Percentiles rank a stretch among this genome's conserved stretches.
Evolutionary conservation across 2,329 filamentous ascomycete genomes (phyloP).

Genomic region (Aspergillus intermedius): DNA sequence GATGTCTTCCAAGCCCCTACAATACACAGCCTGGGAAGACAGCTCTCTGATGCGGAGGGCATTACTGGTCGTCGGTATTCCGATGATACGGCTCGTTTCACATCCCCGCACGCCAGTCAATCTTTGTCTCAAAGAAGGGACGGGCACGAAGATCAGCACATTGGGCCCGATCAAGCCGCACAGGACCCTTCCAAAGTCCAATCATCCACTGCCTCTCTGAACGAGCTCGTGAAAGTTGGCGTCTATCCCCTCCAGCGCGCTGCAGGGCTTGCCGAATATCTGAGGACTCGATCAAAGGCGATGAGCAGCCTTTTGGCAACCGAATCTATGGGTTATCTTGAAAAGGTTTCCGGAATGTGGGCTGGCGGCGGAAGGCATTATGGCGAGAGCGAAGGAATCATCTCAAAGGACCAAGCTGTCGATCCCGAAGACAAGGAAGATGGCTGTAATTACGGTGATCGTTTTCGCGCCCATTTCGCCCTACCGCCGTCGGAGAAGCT

Average conservation of each 20-base stretch:
- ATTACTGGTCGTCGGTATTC: constrained; percentile 23
- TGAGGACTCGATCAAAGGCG: constrained; percentile 69
- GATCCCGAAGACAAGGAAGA: constrained; percentile 53
- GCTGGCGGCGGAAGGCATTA: constrained; percentile 88
- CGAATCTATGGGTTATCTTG: constrained; percentile 92
- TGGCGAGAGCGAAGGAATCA: constrained; percentile 60
- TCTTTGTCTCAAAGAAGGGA: constrained; percentile 4
- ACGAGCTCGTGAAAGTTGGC: constrained; percentile 56
- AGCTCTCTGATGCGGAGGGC: constrained; percentile 22
- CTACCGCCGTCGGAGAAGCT: constrained; percentile 77
- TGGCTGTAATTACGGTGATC: constrained; percentile 49
- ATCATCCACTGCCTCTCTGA: constrained; percentile 46
- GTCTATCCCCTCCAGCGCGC: constrained; percentile 77
- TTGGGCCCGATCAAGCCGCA: constrained; percentile 19
- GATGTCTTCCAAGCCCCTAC: constrained; percentile 82
- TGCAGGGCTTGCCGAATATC: constrained; percentile 72
- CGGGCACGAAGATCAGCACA: constrained; percentile 10
- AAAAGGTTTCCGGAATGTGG: constrained; percentile 97
- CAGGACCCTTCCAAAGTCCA: constrained; percentile 15
- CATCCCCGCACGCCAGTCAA: background rate
- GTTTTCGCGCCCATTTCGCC: constrained; percentile 85
- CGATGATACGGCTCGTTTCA: constrained; percentile 29
- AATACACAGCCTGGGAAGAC: constrained; percentile 39
- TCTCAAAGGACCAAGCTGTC: constrained; percentile 58
- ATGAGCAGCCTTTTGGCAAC: constrained; percentile 78